Base-by-base conservation (phyloP, 2,329 filamentous ascomycete genomes). In the Apiospora koreana region DNA sequence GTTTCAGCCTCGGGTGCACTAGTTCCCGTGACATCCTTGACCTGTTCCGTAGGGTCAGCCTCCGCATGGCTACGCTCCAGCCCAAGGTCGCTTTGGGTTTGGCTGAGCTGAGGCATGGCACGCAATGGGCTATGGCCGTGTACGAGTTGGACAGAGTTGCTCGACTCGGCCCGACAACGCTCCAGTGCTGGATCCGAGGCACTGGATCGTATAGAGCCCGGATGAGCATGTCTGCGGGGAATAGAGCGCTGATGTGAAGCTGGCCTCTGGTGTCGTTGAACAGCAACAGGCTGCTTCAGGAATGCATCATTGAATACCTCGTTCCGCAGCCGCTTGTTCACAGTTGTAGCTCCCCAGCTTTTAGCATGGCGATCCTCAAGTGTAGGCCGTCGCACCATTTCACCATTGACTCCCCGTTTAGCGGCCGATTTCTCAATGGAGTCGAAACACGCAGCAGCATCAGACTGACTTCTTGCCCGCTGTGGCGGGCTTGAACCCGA, bases 241-340 rank as follows among this genome's bases (percentile, higher is more conserved):
- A 95, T 84, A 16, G 88, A 86, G 69, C 92, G 87, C 76, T 92
- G 89, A 54, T 91, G 88, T 71, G 78, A 78, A 68, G 78, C 78
- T 73, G 92, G 92, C 72, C 89, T 88, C 42, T 92, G 91, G 71
- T 94, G 91, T 72, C 92, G 91, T 75, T 95, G 93, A 75, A 91
- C 84, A n/a, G 93, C 91, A 71, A 97, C 93, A 0, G 93, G 91
- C 68, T 94, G 92, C 71, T 94, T 94, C 58, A 94, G 85, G 77
- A 98, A 98, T 0, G 95, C 95, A 78, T 98, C 95, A 48, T 94
- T 93, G 77, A 98, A 92, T 0, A 98, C 94, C 79, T 97, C 94
- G 78, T 97, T 95, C 71, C 95, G 92, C 48, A 98, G 82, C 71
- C 92, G 90, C 76, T 93, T 92, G 79, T 98, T 98, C 71, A 98